Evolutionary conservation across 768 basidiomycete species (phyloP).

Genomic region (Phylloporus sp.): DNA sequence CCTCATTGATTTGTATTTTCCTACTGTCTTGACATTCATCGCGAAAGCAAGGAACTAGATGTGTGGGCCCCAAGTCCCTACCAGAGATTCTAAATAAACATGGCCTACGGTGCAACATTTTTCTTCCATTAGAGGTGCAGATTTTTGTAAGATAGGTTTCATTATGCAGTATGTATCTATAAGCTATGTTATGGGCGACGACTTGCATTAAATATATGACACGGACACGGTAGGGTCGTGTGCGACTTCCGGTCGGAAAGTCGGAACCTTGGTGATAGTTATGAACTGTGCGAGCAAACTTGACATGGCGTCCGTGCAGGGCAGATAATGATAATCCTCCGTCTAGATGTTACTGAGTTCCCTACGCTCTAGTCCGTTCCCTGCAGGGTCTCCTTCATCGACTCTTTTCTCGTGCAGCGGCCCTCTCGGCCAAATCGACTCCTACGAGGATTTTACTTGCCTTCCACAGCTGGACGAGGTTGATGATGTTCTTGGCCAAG

Average conservation of each 20-base stretch:
- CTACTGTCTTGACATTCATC: conserved; percentile 5
- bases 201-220: conserved; percentile 3
- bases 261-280: conserved; percentile 12
- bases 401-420: conserved; percentile 46
- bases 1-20: neutral
- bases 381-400: conserved; percentile 4
- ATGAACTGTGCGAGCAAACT: conserved; percentile 7
- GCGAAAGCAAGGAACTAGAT: neutral
- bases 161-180: conserved; percentile 19
- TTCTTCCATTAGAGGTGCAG: neutral
- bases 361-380: neutral
- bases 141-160: neutral
- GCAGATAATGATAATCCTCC: conserved; percentile 4
- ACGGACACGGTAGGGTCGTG: conserved; percentile 8
- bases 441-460: conserved; percentile 93
- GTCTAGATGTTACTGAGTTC: conserved; percentile 13
- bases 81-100: neutral
- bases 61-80: conserved; percentile 6
- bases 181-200: conserved; percentile 5
- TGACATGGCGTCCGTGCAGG: conserved; percentile 5
- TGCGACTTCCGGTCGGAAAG: conserved; percentile 1
- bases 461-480: conserved; percentile 96
- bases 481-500: conserved; percentile 84
- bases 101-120: too few species aligned
- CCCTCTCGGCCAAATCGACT: conserved; percentile 84